Evolutionary conservation across 169 alveolate species (phyloP), one percentile per base, ranked within the genome.

Genomic region (Besnoitia besnoiti): DNA sequence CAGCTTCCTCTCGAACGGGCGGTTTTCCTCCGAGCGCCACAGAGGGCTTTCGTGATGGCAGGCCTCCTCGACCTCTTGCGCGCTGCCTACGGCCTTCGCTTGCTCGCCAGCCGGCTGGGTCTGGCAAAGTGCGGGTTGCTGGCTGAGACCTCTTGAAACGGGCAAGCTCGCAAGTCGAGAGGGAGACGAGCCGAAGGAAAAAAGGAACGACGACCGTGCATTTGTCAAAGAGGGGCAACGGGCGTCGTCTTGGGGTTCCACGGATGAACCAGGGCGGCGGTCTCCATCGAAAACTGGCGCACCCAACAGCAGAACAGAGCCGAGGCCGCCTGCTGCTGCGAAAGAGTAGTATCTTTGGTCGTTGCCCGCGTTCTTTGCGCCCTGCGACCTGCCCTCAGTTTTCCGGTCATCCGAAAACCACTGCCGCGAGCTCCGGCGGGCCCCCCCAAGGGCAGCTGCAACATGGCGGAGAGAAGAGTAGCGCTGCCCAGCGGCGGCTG

Each of bases 21-120:
- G 90, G 39, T 85, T 76, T 76, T 85, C 91, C 85, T 91, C 37
- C 33, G 93, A 85, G 7, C 95, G 59, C 95, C 95, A 93, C 27
- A 93, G 90, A 0, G 95, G 95, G 50, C 76, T 89, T 39, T 89
- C 93, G 8, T 77, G 93, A 33, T 14, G 49, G 27, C 50, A 33
- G 37, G 35, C 12, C 35, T 46, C 50, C 75, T 49, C 37, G 0
- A 8, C 76, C 39, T 42, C 85, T 40, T 67, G 30, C 67, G 67
- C 3, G 67, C 7, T 21, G 33, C 67, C 24, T 55, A n/a, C 67
- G 12, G 67, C n/a, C 1, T 55, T 55, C 27, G 67, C 67, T 55
- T 55, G 12, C n/a, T 55, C 67, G 67, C 3, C 30, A 19, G 12
- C 24, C 67, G 67, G 67, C 67, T 19, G n/a, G 67, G 67, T 55